phyloP scores from a whole-genome alignment of 306 rosid genomes.

The Vicia villosa region DNA sequence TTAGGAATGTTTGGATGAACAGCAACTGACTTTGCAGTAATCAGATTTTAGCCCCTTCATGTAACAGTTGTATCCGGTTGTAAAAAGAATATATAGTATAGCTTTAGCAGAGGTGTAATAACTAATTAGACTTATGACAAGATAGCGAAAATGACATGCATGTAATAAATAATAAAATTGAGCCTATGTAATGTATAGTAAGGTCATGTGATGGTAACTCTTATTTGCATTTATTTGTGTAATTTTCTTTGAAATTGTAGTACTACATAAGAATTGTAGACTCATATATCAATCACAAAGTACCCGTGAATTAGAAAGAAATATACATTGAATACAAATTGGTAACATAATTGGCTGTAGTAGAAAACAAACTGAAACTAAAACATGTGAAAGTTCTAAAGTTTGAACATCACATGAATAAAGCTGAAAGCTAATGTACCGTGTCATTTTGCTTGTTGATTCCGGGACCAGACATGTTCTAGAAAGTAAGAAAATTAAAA shows the following conservation, averaged over 20 bases:
- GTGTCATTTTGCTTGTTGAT: neutral
- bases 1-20: slow-evolving; percentile 80
- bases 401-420: neutral
- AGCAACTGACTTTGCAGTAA: slow-evolving; percentile 49
- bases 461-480: slow-evolving; percentile 3
- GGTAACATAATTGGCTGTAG: neutral
- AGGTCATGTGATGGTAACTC: neutral
- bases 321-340: neutral
- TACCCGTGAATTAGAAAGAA: neutral
- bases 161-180: slow-evolving; percentile 22
- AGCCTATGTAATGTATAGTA: neutral
- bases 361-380: neutral
- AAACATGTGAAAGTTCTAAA: neutral
- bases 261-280: neutral
- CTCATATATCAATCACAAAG: slow-evolving; percentile 4
- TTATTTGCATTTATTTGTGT: neutral
- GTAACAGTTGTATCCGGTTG: neutral
- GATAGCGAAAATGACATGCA: slow-evolving; percentile 16
- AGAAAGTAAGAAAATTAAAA: neutral
- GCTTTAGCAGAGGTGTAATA: slow-evolving; percentile 29
- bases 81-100: slow-evolving; percentile 15
- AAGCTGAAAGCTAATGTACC: neutral
- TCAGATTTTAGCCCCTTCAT: neutral
- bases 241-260: neutral
- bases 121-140: neutral